Conservation (phyloP, 140 eudicot species). For the Bidens hawaiensis region DNA sequence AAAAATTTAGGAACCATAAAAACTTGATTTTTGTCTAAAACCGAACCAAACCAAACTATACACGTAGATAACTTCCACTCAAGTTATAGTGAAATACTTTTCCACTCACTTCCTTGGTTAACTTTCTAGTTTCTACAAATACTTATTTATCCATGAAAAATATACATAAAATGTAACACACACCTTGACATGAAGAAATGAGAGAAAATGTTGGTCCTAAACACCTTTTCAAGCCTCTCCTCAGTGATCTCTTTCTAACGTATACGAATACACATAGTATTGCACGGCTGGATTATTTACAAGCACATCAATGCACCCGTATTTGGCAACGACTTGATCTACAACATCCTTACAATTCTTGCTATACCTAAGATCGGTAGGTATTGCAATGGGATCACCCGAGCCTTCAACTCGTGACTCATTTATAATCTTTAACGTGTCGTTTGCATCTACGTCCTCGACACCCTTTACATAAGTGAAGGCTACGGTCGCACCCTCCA, state of each 20-base stretch:
- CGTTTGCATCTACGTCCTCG: conserved; percentile 20
- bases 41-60: no score
- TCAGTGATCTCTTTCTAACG: conserved; percentile 18
- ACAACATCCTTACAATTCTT: conserved; percentile 18
- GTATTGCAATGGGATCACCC: conserved; percentile 21
- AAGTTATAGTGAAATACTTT: no score
- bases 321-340: neutral
- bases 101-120: no score
- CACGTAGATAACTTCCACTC: no score
- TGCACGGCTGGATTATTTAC: conserved; percentile 14
- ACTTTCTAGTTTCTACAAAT: no score
- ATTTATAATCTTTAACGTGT: conserved; percentile 14
- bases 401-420: neutral
- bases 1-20: no score
- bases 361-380: conserved; percentile 14
- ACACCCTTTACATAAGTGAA: conserved; percentile 23
- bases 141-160: neutral
- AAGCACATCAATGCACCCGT: conserved; percentile 16
- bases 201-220: conserved; percentile 26
- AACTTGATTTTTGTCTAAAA: no score
- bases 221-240: conserved; percentile 19
- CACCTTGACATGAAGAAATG: conserved; percentile 18
- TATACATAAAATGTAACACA: neutral
- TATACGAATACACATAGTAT: neutral
- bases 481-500: conserved; percentile 21